Evolutionary conservation across 2,329 filamentous ascomycete species (phyloP).

Genomic region (Fusarium siculi): DNA sequence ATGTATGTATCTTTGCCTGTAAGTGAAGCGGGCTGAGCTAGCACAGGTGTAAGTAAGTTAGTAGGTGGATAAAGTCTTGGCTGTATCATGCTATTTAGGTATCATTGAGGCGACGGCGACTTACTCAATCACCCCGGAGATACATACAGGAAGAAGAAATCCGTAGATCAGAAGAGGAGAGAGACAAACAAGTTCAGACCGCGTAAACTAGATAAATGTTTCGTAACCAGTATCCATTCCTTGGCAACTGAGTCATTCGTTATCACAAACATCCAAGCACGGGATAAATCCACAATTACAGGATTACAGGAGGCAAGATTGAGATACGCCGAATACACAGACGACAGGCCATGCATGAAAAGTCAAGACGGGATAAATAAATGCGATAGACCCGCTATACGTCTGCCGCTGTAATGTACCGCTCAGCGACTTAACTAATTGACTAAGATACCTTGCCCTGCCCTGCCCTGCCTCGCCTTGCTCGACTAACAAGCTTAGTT

Average conservation of each 20-base stretch:
- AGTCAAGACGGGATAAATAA: not conserved
- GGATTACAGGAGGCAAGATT: not conserved
- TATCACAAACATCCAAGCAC: not conserved
- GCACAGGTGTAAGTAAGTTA: not conserved
- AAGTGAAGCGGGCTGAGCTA: not conserved
- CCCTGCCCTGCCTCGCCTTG: not conserved
- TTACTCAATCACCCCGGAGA: not conserved
- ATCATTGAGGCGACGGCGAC: not conserved
- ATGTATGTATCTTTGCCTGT: not conserved
- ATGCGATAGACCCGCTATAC: slow-evolving; percentile 5
- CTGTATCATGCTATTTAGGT: not conserved
- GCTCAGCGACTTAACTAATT: not conserved
- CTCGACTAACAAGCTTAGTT: not conserved
- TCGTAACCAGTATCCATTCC: not conserved
- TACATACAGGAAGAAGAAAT: not conserved
- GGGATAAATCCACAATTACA: not conserved
- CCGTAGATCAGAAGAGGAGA: not conserved
- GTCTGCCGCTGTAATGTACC: not conserved
- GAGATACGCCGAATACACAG: not conserved
- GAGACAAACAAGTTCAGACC: not conserved
- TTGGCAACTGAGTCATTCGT: slow-evolving; percentile 6
- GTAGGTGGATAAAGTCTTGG: not conserved
- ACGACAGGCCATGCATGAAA: not conserved
- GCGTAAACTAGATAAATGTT: not conserved
- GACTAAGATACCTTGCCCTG: not conserved